Base-by-base conservation (phyloP, 2,329 filamentous ascomycete genomes). In the Neopestalotiopsis sp. region DNA sequence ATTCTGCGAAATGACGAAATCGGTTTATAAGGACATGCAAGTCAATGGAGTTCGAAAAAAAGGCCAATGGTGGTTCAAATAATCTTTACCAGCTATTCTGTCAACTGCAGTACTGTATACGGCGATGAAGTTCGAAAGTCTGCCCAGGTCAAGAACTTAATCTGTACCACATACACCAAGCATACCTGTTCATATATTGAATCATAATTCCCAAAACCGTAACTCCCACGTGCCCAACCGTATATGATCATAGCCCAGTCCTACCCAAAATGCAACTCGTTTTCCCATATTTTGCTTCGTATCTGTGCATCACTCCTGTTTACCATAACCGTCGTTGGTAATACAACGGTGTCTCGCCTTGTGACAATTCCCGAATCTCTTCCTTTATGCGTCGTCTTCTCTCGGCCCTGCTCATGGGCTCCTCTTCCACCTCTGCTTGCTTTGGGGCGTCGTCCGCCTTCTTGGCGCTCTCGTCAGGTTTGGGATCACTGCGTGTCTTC, bases 351-450 rank as follows among this genome's bases (percentile, higher is more conserved):
- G 80, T 79, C 2, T 85, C 79, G 17, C 79, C 78, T 74, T 83
- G 84, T 6, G 85, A 81, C 67, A 86, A 74, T 71, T 78, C 81
- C 76, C 78, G 79, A 70, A 90, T 84, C 73, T 90, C 88, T 70
- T 88, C 84, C 75, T 88, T 89, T 74, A 90, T 91, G 72, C 84
- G 81, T 75, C 82, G 82, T 73, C 89, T 82, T 73, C 89, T 84
- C 78, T 89, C 85, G 0, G 84, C 86, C 67, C 81, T 80, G 68
- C 81, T 86, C 24, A 89, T 77, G 1, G 85, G 85, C 74, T 86
- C 42, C 42, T 49, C 83, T 67, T 83, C 79, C 1, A 77, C 75
- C 66, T 72, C 67, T 20, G 68, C 61, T n/a, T 69, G 71, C 45
- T 72, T 52, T 66, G 72, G 71, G 56, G 66, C 67, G 30, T 72